A percentile compares a stretch with the other conserved stretches of the same genome.
These are phyloP conservation scores for Verticillium albo-atrum DNA, from an alignment of 2,329 filamentous ascomycete species.

Conservation along the genomic window DNA sequence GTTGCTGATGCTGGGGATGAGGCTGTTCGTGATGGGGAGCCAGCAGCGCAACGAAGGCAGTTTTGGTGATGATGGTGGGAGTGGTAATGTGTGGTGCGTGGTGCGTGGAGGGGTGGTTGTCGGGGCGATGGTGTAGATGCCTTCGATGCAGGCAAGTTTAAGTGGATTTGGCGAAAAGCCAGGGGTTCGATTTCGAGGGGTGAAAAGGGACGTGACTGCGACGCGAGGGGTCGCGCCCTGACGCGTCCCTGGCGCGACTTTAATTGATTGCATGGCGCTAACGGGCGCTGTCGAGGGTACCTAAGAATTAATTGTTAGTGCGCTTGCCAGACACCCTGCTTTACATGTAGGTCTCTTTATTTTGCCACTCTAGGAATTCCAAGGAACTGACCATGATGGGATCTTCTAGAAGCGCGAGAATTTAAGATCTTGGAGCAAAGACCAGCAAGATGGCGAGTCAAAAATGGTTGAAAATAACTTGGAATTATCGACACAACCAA, in stretches of 20 bases:
- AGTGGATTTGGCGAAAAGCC: constrained; percentile 10
- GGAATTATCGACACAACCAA: no score
- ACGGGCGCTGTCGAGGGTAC: no score
- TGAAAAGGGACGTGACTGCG: neutral
- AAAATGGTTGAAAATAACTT: no score
- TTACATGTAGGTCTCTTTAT: no score
- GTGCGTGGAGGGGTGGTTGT: neutral
- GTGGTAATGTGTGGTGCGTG: no score
- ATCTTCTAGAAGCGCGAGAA: no score
- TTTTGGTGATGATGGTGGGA: neutral
- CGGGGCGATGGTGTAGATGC: neutral
- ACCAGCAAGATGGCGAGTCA: no score
- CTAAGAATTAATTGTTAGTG: neutral
- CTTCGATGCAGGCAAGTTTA: constrained; percentile 8
- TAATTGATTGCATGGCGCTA: constrained; percentile 32
- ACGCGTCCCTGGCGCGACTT: constrained; percentile 29
- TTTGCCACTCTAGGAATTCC: no score
- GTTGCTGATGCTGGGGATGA: constrained; percentile 7
- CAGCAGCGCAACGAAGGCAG: constrained; percentile 8
- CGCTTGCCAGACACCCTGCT: no score
- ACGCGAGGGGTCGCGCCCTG: constrained; percentile 21
- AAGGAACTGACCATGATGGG: no score
- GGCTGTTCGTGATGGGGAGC: constrained; percentile 10
- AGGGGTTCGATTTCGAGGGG: constrained; percentile 7
- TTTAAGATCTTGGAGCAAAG: no score